Base-by-base conservation (phyloP, 192 early-diverging fungal genomes). In the Coemansia sp. region DNA sequence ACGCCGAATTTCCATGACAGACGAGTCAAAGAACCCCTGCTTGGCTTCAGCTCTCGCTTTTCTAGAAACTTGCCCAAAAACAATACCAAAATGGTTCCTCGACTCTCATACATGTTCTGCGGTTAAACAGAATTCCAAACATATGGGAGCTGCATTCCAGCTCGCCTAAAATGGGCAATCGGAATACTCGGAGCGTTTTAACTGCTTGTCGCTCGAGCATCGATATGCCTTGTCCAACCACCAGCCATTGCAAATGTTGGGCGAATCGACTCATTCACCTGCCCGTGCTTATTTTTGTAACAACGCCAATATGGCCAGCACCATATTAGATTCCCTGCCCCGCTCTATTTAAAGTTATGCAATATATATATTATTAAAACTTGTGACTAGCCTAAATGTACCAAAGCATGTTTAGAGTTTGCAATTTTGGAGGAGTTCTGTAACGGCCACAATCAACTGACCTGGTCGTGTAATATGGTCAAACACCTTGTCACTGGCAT, bases 301-400 rank as follows among this genome's bases (percentile, higher is more conserved):
- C 0, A 98, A 77, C 11, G 94, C 89, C 15, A 90, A 74, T 0
- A 96, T 69, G 0, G 91, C 81, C 72, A 94, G 87, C 0, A 93
- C 94, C 11, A 85, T 87, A 75, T 98, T 94, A 43, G 85, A 81
- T n/a, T n/a, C n/a, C n/a, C n/a, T n/a, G n/a, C n/a, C n/a, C n/a
- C n/a, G n/a, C n/a, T n/a, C n/a, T n/a, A n/a, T n/a, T n/a, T n/a
- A 27, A 27, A 27, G 27, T 27, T 27, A 27, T 27, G 5, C 3
- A n/a, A 27, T 27, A 0, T 32, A 7, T 32, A 7, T 32, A 32
- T 32, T 32, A 32, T 7, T 32, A 32, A 32, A 32, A n/a, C n/a
- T 5, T 7, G 7, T 32, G 29, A 32, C 6, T 32, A 7, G 29
- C 7, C 29, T 5, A 32, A 32, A 32, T 7, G 5, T 32, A 32